Percentiles rank a stretch among this genome's conserved stretches.
phyloP scores from a whole-genome alignment of 2,329 filamentous ascomycete genomes.

The Colletotrichum agaves region DNA sequence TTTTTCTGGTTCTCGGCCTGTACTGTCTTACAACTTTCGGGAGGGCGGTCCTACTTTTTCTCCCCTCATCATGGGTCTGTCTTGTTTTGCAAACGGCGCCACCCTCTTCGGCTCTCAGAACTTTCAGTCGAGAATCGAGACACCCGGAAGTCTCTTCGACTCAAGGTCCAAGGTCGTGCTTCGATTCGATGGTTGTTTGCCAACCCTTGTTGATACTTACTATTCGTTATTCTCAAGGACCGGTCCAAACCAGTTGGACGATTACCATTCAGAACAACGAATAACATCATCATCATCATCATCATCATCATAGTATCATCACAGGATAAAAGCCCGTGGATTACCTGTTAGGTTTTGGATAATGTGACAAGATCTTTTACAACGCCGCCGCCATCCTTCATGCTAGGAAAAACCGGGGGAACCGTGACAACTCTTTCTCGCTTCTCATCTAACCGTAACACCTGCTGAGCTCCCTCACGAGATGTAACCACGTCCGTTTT shows the following conservation, averaged over 20 bases:
- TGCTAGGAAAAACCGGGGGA: slow-evolving; percentile 17
- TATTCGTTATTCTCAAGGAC: slow-evolving; percentile 5
- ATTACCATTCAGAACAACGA: not conserved
- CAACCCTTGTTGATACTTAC: not conserved
- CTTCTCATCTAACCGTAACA: not conserved
- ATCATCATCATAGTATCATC: not conserved
- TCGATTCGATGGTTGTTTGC: not conserved
- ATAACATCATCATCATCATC: not conserved
- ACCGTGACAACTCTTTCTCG: slow-evolving; percentile 5
- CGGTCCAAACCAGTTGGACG: not conserved
- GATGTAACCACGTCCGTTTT: slow-evolving; percentile 73
- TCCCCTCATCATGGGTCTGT: slow-evolving; percentile 18
- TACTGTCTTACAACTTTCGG: slow-evolving; percentile 31
- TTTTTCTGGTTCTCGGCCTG: slow-evolving; percentile 30
- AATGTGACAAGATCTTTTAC: slow-evolving; percentile 38
- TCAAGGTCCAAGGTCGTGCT: not conserved
- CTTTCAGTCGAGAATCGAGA: not conserved
- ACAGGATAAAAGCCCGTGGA: slow-evolving; percentile 17
- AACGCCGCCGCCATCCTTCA: slow-evolving; percentile 34
- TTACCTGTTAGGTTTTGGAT: slow-evolving; percentile 26
- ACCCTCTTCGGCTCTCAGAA: not conserved
- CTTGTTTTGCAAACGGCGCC: slow-evolving; percentile 33
- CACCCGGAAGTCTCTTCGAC: not conserved
- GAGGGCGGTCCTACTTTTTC: slow-evolving; percentile 21
- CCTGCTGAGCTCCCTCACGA: slow-evolving; percentile 53